These are phyloP conservation scores for Fusarium oxysporum DNA, from an alignment of 2,329 filamentous ascomycete species.

Conservation along the genomic window DNA sequence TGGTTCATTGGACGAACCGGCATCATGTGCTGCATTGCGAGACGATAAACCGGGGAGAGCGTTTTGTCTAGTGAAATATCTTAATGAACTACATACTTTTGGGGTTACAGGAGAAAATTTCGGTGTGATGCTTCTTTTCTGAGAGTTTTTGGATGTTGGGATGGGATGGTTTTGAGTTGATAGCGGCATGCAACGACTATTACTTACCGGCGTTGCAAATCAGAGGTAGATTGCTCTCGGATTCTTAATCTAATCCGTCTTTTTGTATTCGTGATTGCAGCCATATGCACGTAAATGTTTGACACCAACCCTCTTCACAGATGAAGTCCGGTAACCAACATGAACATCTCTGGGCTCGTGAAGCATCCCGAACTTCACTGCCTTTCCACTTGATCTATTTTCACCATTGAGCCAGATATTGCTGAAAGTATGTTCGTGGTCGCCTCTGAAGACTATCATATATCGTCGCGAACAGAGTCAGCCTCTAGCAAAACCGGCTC, in stretches of 20 bases:
- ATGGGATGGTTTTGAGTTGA: not conserved
- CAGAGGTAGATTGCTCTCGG: conserved; percentile 1
- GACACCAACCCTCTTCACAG: not conserved
- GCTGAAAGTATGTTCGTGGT: not conserved
- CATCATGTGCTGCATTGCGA: conserved; percentile 44
- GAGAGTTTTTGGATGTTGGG: not conserved
- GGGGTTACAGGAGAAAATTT: conserved; percentile 1
- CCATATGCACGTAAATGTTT: not conserved
- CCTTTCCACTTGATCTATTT: too few species aligned
- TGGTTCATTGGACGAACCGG: conserved; percentile 42
- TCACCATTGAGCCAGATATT: too few species aligned
- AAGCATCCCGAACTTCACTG: not conserved
- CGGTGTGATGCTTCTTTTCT: not conserved
- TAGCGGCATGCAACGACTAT: conserved; percentile 8
- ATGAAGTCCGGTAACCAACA: too few species aligned
- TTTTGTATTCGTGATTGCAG: not conserved
- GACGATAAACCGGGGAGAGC: conserved; percentile 15
- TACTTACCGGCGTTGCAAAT: conserved; percentile 7
- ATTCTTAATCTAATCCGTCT: conserved; percentile 15
- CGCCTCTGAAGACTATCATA: not conserved
- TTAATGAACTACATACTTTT: conserved; percentile 21
- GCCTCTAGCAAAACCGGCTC: not conserved
- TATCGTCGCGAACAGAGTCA: not conserved
- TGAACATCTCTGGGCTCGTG: not conserved
- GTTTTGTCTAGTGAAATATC: not conserved